Evolutionary conservation across 176 grass and related monocot genomes (phyloP), one percentile per base, ranked within the genome.

Genomic region (Triticum monococcum): DNA sequence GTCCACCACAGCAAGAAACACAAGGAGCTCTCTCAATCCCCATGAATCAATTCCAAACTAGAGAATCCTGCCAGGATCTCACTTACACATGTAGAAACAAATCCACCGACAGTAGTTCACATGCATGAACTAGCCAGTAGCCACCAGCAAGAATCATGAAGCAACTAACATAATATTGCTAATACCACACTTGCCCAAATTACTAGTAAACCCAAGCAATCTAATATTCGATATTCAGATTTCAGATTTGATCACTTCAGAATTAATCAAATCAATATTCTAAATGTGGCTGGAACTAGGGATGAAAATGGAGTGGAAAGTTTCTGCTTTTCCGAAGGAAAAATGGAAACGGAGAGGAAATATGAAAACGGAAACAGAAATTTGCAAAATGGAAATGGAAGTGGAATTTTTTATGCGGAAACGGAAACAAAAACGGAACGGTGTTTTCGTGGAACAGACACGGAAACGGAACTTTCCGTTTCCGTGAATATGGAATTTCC

Each of bases 1-100:
- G 79, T 62, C 24, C 2, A 79, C 50, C 31, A 6, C 4, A 52
- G 1, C 70, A 57, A 75, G 18, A 66, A 79, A 43, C 50, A 72
- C 78, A 86, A 77, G 63, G 31, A 22, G 54, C 31, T 18, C 50
- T 50, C n/a, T 32, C 82, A 71, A 75, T 88, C 86, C 50, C 81
- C 77, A 77, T 78, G 77, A 91, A 91, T 88, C 77, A 71, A 85
- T 88, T 91, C 81, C 48, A 43, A 68, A 85, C 81, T 65, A 83
- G 56, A 72, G 32, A 67, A 84, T 69, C 62, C 35, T 68, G 56
- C 16, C 75, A 91, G 75, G 81, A 91, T 87, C 85, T 84, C 85
- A 70, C 77, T 81, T 5, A 86, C 76, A 77, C 24, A 85, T 28
- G 74, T 76, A 81, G 36, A 88, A 81, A 88, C 75, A 84, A 90